phyloP scores from a whole-genome alignment of 169 alveolate species.

The Cryptosporidium parvum region DNA sequence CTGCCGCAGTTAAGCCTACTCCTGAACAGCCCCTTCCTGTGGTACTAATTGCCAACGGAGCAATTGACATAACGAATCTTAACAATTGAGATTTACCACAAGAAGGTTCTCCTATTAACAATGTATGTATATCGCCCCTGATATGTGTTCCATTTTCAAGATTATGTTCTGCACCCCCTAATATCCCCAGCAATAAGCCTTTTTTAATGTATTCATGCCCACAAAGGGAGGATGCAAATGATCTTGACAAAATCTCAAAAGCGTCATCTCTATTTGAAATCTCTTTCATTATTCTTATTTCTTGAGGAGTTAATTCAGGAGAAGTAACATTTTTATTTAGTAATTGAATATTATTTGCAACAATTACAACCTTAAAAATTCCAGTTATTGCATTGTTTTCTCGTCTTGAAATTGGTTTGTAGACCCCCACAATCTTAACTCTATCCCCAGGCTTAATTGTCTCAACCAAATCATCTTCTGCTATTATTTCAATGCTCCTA shows the following conservation, averaged over 20 bases:
- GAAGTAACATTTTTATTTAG: conserved; percentile 80
- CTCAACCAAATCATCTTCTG: conserved; percentile 94
- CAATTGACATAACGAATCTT: conserved; percentile 87
- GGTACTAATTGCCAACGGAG: conserved; percentile 96
- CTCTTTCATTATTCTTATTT: conserved; percentile 85
- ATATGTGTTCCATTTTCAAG: conserved; percentile 93
- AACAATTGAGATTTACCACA: conserved; percentile 98
- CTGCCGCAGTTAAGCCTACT: conserved; percentile 99
- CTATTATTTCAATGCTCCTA: conserved; percentile 93
- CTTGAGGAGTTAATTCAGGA: conserved; percentile 84
- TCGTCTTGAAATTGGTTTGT: conserved; percentile 89
- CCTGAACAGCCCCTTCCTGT: conserved; percentile 99
- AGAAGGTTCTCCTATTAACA: conserved; percentile 98
- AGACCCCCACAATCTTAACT: conserved; percentile 95
- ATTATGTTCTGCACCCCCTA: conserved; percentile 95
- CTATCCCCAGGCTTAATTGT: conserved; percentile 95
- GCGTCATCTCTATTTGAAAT: conserved; percentile 87
- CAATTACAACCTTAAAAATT: conserved; percentile 90
- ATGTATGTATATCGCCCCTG: conserved; percentile 98
- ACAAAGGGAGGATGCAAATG: conserved; percentile 97
- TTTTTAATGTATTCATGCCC: conserved; percentile 95
- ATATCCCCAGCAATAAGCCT: conserved; percentile 92
- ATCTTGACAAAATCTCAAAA: conserved; percentile 90
- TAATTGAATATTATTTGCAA: conserved; percentile 90
- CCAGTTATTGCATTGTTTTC: conserved; percentile 88